Base-by-base conservation (phyloP, 2,329 filamentous ascomycete genomes). In the Colletotrichum sp. region DNA sequence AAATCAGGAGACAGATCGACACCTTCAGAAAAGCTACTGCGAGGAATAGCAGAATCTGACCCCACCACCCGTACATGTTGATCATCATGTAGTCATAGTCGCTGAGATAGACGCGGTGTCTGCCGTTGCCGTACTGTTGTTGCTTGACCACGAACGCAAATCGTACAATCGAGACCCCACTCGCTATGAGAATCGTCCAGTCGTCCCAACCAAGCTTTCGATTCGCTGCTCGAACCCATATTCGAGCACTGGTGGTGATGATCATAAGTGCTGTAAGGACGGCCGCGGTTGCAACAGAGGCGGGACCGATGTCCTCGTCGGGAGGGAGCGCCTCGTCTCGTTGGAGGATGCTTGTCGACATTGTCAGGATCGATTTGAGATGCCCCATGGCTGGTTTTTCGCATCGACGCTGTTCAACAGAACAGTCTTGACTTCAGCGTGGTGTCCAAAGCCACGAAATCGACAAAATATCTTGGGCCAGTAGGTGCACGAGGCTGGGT, bases 11-110 rank as follows among this genome's bases (percentile, higher is more conserved):
- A 73, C 84, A 81, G 32, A 88, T 87, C 2, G 85, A 87, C 12
- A 83, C 80, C 71, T 88, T 88, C 49, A 88, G 79, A 0, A 87
- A 75, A 34, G 82, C 84, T 30, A 87, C 82, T 36, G 82, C 82
- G 7, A 80, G 79, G 63, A 87, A 88, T 1, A 87, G 81, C 13
- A 86, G 78, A 13, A 87, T 79, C 78, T 87, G 85, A 5, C 83
- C 84, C 44, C 82, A 79, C 85, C 84, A 87, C 0, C 83, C 83
- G 6, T 83, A 80, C 78, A 84, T 83, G 76, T 84, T 85, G 75
- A 85, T 82, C 44, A 78, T 80, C 70, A 81, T 72, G 68, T 85
- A 85, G 21, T 85, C 66, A 4, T 81, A 71, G 0, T 80, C 44
- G 8, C 78, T 67, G 18, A 87, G 78, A 26, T 82, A 87, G 77